Evolutionary conservation across 768 basidiomycete genomes (phyloP).

Genomic region (Rhodotorula babjevae): DNA sequence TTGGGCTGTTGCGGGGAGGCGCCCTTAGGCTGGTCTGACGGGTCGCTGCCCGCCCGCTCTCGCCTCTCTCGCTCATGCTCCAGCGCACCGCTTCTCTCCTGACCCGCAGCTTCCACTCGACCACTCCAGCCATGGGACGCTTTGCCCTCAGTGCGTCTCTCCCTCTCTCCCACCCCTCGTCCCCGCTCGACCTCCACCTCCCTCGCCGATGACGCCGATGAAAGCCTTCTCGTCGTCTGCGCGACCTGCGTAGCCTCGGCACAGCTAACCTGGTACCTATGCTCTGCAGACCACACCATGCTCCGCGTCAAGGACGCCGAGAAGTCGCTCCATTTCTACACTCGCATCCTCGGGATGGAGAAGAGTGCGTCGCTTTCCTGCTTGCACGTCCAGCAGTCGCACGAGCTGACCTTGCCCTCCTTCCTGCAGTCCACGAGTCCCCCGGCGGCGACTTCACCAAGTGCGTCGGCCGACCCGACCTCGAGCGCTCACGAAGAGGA

Average conservation of each 20-base stretch:
- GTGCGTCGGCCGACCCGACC: background rate
- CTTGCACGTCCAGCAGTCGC: background rate
- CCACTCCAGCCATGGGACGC: background rate
- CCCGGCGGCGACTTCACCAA: constrained; percentile 59
- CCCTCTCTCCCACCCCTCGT: too few relatives aligned
- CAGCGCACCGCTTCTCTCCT: background rate
- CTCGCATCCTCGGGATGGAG: constrained; percentile 36
- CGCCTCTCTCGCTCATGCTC: background rate
- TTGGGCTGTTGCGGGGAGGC: too few relatives aligned
- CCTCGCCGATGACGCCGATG: background rate
- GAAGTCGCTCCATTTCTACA: constrained; percentile 15
- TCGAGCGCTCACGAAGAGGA: too few relatives aligned
- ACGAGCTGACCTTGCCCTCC: background rate
- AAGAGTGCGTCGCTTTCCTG: constrained; percentile 5
- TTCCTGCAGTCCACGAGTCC: constrained; percentile 16
- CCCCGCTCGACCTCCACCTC: background rate
- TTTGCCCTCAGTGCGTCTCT: background rate
- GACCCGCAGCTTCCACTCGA: background rate
- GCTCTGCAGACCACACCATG: constrained; percentile 59
- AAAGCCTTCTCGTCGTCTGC: too few relatives aligned
- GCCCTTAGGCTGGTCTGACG: too few relatives aligned
- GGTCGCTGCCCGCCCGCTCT: too few relatives aligned
- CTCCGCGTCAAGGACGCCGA: constrained; percentile 82
- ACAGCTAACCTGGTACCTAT: too few relatives aligned
- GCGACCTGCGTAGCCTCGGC: too few relatives aligned